Conservation (phyloP, 768 basidiomycete species). For the Russula brevipes region DNA sequence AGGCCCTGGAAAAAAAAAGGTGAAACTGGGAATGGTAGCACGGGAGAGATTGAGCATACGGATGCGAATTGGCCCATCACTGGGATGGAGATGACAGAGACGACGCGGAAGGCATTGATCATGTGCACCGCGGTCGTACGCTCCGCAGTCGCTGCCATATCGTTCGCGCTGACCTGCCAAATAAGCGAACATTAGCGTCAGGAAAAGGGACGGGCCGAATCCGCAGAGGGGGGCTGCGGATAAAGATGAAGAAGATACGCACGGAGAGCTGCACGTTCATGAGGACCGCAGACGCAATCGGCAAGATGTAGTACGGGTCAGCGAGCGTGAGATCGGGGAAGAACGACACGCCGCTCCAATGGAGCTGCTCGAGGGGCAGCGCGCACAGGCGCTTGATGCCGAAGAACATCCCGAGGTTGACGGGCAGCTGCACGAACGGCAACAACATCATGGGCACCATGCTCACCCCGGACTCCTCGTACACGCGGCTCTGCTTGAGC, state of each 20-base stretch:
- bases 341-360: slow-evolving; percentile 66
- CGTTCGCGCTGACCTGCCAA: slow-evolving; percentile 53
- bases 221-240: background rate
- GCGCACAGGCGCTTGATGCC: slow-evolving; percentile 67
- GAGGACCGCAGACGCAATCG: slow-evolving; percentile 48
- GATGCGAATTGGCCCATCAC: slow-evolving; percentile 57
- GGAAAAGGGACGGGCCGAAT: background rate
- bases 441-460: slow-evolving; percentile 49
- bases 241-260: slow-evolving; percentile 27
- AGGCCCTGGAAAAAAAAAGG: slow-evolving; percentile 41
- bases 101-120: slow-evolving; percentile 31
- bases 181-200: slow-evolving; percentile 26
- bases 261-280: slow-evolving; percentile 72
- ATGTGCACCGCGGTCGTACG: slow-evolving; percentile 22
- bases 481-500: slow-evolving; percentile 47
- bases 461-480: slow-evolving; percentile 61
- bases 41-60: slow-evolving; percentile 40
- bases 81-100: slow-evolving; percentile 44
- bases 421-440: slow-evolving; percentile 65
- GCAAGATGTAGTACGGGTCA: slow-evolving; percentile 76
- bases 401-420: slow-evolving; percentile 80
- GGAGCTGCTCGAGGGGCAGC: slow-evolving; percentile 68
- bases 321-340: slow-evolving; percentile 70
- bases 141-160: slow-evolving; percentile 30
- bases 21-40: background rate